These are phyloP conservation scores for Phytophthora sojae DNA, from an alignment of 352 stramenopile genomes.

Conservation along the genomic window DNA sequence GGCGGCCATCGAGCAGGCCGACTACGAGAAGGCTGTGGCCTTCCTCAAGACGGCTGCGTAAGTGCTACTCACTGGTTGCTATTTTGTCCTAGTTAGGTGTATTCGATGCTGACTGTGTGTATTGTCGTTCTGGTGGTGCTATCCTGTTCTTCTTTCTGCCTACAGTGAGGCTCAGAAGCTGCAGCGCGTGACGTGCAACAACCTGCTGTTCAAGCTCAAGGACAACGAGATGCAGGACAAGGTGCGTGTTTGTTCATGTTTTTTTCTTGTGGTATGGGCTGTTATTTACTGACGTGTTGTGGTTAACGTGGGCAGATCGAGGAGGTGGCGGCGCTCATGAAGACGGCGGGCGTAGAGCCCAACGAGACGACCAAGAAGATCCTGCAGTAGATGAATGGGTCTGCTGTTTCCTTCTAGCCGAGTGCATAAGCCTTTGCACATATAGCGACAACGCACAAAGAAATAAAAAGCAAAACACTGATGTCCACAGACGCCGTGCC, in stretches of 20 bases:
- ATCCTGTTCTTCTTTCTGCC: neutral
- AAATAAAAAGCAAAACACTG: slow-evolving; percentile 37
- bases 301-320: slow-evolving; percentile 52
- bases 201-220: slow-evolving; percentile 89
- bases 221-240: slow-evolving; percentile 79
- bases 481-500: slow-evolving; percentile 9
- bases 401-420: slow-evolving; percentile 10
- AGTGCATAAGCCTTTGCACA: slow-evolving; percentile 23
- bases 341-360: slow-evolving; percentile 75
- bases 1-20: slow-evolving; percentile 75
- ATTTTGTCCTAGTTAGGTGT: neutral
- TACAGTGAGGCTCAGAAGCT: slow-evolving; percentile 72
- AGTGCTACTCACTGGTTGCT: slow-evolving; percentile 24
- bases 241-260: slow-evolving; percentile 18
- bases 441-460: slow-evolving; percentile 25
- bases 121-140: slow-evolving; percentile 14
- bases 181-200: slow-evolving; percentile 89
- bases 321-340: slow-evolving; percentile 81
- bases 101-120: neutral
- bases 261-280: neutral
- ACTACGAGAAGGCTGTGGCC: slow-evolving; percentile 76
- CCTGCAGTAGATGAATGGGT: slow-evolving; percentile 57
- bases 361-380: slow-evolving; percentile 90
- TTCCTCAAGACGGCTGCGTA: slow-evolving; percentile 82
- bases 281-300: slow-evolving; percentile 5